These are phyloP conservation scores for Aotearoamyces nothofagi DNA, from an alignment of 2,329 filamentous ascomycete genomes.

Conservation along the genomic window DNA sequence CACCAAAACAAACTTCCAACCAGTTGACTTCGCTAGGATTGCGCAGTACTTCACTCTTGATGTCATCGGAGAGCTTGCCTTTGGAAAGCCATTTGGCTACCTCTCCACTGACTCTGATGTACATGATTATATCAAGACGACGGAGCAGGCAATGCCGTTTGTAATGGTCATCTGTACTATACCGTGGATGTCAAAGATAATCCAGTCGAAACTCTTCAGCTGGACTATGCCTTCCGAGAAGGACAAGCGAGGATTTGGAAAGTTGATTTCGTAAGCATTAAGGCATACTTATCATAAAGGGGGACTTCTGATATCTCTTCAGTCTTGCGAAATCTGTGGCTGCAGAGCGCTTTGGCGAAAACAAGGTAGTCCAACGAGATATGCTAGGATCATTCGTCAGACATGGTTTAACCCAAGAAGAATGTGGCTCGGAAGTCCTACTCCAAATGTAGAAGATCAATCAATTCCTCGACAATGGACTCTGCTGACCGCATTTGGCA, in stretches of 20 bases:
- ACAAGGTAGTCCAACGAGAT: slow-evolving; percentile 28
- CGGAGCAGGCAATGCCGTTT: slow-evolving; percentile 25
- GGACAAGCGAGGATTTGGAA: slow-evolving; percentile 23
- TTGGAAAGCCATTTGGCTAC: slow-evolving; percentile 34
- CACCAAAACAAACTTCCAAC: slow-evolving; percentile 17
- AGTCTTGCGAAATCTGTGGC: slow-evolving; percentile 29
- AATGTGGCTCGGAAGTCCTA: slow-evolving; percentile 6
- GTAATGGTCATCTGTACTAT: slow-evolving; percentile 28
- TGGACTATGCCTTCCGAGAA: slow-evolving; percentile 25
- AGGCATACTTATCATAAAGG: too few relatives aligned
- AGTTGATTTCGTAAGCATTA: slow-evolving; percentile 29
- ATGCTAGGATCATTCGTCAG: slow-evolving; percentile 37
- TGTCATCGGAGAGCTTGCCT: slow-evolving; percentile 34
- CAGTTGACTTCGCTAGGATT: slow-evolving; percentile 32
- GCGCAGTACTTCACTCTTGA: slow-evolving; percentile 38
- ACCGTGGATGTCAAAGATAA: slow-evolving; percentile 24
- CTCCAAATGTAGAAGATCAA: slow-evolving; percentile 17
- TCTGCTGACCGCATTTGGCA: too few relatives aligned
- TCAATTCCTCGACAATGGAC: too few relatives aligned
- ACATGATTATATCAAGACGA: slow-evolving; percentile 30
- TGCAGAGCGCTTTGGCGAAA: slow-evolving; percentile 26
- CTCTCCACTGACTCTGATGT: slow-evolving; percentile 31
- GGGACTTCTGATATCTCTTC: slow-evolving; percentile 19
- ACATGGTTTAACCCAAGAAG: slow-evolving; percentile 18
- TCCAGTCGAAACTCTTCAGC: slow-evolving; percentile 26